A percentile compares a stretch with the other conserved stretches of the same genome.
Conservation (phyloP, 2,329 filamentous ascomycete genomes). For the Cylindrodendrum hubeiense region DNA sequence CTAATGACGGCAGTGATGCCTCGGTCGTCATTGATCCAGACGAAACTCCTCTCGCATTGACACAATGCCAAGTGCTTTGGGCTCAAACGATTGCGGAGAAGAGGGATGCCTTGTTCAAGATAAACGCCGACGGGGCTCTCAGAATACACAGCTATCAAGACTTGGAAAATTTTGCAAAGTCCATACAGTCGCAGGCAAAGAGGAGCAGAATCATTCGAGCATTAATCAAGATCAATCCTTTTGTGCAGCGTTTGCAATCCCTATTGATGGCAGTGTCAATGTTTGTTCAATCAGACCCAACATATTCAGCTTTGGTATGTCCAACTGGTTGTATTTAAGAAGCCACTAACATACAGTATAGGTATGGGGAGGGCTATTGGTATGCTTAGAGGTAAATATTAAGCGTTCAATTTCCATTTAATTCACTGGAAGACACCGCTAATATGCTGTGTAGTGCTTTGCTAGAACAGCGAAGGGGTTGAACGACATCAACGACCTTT, state of each 20-base stretch:
- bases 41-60: too few relatives aligned
- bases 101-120: background rate
- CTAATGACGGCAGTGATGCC: too few relatives aligned
- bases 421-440: background rate
- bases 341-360: background rate
- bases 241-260: background rate
- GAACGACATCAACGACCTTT: background rate
- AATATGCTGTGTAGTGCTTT: background rate
- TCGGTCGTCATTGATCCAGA: too few relatives aligned
- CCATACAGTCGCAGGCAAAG: background rate
- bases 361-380: slow-evolving; percentile 4
- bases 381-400: background rate
- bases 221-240: background rate
- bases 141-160: background rate
- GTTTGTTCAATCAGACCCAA: slow-evolving; percentile 1
- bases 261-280: background rate
- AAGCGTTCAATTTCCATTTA: background rate
- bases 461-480: background rate
- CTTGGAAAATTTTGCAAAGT: background rate
- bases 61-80: background rate
- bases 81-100: background rate
- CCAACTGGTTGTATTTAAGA: background rate
- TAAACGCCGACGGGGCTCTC: background rate
- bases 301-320: background rate
- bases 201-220: background rate